These are phyloP conservation scores for Chenopodium quinoa DNA, from an alignment of 148 eudicot genomes.

Conservation along the genomic window DNA sequence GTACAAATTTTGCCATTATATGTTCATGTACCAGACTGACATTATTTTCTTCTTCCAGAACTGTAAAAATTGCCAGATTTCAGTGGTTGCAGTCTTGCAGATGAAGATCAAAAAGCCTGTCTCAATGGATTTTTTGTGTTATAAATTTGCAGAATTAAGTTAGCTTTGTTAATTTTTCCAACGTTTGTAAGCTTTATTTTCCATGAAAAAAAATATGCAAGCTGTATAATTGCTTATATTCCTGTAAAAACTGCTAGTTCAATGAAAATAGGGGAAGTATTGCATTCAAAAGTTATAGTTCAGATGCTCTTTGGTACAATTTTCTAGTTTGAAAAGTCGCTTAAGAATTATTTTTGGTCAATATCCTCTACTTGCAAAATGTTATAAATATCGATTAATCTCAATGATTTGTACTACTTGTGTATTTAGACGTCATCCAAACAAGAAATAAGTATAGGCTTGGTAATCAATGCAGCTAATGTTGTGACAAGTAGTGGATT, in stretches of 20 bases:
- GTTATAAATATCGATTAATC: too few relatives aligned
- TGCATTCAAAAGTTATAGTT: neutral
- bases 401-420: too few relatives aligned
- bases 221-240: slow-evolving; percentile 19
- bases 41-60: slow-evolving; percentile 14
- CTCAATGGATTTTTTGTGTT: neutral
- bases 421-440: too few relatives aligned
- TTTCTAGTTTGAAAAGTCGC: too few relatives aligned
- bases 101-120: neutral
- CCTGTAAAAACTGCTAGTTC: slow-evolving; percentile 5
- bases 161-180: neutral
- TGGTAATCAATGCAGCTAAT: too few relatives aligned
- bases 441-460: too few relatives aligned
- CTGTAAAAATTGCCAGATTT: neutral
- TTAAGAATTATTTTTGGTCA: too few relatives aligned
- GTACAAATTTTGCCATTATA: neutral
- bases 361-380: too few relatives aligned
- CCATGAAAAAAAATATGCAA: neutral
- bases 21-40: neutral
- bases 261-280: neutral
- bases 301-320: too few relatives aligned
- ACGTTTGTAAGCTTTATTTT: neutral
- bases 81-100: neutral
- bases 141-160: neutral
- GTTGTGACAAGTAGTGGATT: too few relatives aligned